Evolutionary conservation across 257 asterid species (phyloP), one percentile per base, ranked within the genome.

Genomic region (Gentiana straminea): DNA sequence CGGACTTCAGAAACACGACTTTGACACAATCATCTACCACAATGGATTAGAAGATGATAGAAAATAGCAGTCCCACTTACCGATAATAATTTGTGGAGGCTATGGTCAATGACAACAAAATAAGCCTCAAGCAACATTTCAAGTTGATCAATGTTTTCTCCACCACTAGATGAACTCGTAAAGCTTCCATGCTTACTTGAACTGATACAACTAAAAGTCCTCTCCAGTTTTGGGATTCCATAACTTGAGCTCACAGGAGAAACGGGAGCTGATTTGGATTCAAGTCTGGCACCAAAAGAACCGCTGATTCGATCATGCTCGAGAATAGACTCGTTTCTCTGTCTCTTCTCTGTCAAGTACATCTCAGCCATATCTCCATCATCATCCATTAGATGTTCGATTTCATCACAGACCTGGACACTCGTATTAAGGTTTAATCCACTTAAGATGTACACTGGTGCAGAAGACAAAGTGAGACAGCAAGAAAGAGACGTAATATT

Each of bases 351-450:
- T 1, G 99, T 85, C 70, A 92, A 73, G 69, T 92, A 92, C 99
- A 92, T 92, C 82, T 88, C 97, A 2, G 97, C 99, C 99, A 92
- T 92, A 67, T 92, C 99, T 51, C 95, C 99, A 51, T 92, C 99
- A 68, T 92, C 99, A 57, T 92, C 81, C 97, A 92, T 92, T 57
- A 88, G 80, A 74, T 92, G 99, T 73, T 92, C 99, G 58, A 92
- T 88, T 73, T 83, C 97, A 70, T 81, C 95, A 60, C 94, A 87
- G 44, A 87, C 97, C 98, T 90, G 74, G 67, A 55, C 54, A 60
- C 62, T 57, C 54, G 54, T 54, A 54, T 7, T 60, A 12, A 48
- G 65, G 69, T 34, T 12, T 34, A 61, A 38, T 41, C 46, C 46
- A 60, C 24, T 44, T 66, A 33, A 24, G 64, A 41, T 35, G 43